Base-by-base conservation (phyloP, 2,329 filamentous ascomycete species). In the Sphaerostilbella broomeana region DNA sequence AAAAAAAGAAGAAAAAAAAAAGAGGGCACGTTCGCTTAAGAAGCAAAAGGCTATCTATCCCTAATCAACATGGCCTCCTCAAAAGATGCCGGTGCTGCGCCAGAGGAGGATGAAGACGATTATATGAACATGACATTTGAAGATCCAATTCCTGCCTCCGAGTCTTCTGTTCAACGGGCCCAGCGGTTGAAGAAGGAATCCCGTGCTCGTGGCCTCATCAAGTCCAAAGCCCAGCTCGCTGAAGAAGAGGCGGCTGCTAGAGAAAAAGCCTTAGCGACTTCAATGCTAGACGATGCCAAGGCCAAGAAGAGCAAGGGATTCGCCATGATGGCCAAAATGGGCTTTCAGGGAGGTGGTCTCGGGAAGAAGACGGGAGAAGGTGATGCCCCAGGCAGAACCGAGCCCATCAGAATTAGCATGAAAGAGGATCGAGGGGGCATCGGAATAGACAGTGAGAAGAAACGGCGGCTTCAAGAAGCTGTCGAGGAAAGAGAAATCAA, bases 91-190 rank as follows among this genome's bases (percentile, higher is more conserved):
- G n/a, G n/a, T 16, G 34, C 34, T 13, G 24, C 36, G 33, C 17
- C n/a, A 6, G 22, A 37, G 3, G 84, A 86, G 6, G 86, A 88
- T 15, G 86, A 88, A 47, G 88, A 95, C 48, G 92, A 98, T 63
- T 97, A 98, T 70, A 94, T 98, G 84, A 87, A 82, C 52, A 97
- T 98, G 90, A 73, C 81, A 11, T 89, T 98, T 57, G 72, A 77
- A 13, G 85, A 94, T 19, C 57, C 73, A 64, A 54, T 70, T 59
- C 58, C 76, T 65, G 61, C 66, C 65, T 59, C 53, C 48, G 71
- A 76, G 51, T 71, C 70, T 2, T 77, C 72, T 1, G 56, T 77
- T 11, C 72, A 77, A 52, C 68, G 74, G n/a, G 65, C 69, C 6
- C 61, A 67, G 47, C 69, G 71, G 6, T 64, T 73, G 19, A 68